Base-by-base conservation (phyloP, 1,284 basidiomycete species). In the Cutaneotrichosporon sp. region DNA sequence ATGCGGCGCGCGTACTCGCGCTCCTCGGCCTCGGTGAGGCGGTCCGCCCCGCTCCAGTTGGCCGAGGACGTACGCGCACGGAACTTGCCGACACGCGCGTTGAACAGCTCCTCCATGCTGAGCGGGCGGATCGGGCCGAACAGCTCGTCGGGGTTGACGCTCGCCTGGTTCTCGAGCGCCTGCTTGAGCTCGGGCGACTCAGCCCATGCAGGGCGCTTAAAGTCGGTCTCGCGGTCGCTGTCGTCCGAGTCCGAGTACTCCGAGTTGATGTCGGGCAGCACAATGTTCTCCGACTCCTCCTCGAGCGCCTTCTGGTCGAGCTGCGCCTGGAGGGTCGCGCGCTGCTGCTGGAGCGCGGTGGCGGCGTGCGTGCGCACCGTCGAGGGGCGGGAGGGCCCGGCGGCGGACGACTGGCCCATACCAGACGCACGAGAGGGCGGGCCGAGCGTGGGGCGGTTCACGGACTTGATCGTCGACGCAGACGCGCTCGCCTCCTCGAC, bases 171-270 rank as follows among this genome's bases (percentile, higher is more conserved):
- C 69, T 89, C 83, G 62, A 97, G 83, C 3, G 89, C 89, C 57
- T 87, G 83, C 31, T 86, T 83, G 33, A 97, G 84, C 71, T 89
- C 88, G 16, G 93, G 92, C 27, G 91, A 92, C 75, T 95, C 91
- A 5, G 93, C 91, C 94, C 95, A 97, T 84, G 83, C 4, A 87
- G 93, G 66, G 84, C 87, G 74, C 61, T 65, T 65, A 59, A 78
- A 78, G 50, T 72, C 72, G 49, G 60, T 61, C 43, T 89, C 85
- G 69, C 87, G 87, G 33, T 87, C 87, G 73, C 93, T 91, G 71
- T 95, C 91, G 54, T 93, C 94, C 4, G 92, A 95, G 78, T 97
- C 90, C 4, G 92, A 95, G 78, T 97, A 97, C 79, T 97, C 94
- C 78, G 90, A 93, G 67, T 92, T 89, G 71, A 95, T 92, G 60